These are phyloP conservation scores for Pseudozyma sp. DNA, from an alignment of 1,284 basidiomycete genomes.

Conservation along the genomic window DNA sequence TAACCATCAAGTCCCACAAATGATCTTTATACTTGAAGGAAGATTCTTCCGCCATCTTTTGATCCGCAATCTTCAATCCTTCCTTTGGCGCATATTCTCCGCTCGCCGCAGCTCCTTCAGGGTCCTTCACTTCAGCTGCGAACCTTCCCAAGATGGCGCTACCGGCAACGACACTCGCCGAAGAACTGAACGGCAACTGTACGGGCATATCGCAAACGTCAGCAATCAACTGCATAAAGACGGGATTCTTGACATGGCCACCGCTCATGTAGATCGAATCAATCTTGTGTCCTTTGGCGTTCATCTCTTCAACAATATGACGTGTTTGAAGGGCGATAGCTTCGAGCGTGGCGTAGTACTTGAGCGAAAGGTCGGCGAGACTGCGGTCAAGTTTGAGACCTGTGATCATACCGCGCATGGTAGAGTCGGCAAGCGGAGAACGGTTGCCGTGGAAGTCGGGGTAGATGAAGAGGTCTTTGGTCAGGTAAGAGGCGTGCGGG, in stretches of 20 bases:
- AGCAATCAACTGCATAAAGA: constrained; percentile 76
- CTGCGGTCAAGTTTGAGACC: constrained; percentile 86
- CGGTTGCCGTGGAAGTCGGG: constrained; percentile 89
- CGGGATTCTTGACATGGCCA: constrained; percentile 67
- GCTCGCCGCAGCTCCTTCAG: constrained; percentile 9
- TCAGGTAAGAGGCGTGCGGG: constrained; percentile 76
- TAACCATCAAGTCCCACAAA: constrained; percentile 94
- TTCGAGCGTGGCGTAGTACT: constrained; percentile 91
- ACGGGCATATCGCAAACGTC: constrained; percentile 86
- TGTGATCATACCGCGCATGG: constrained; percentile 90
- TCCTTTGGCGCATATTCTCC: constrained; percentile 56
- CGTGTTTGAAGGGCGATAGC: constrained; percentile 94
- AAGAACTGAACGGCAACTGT: constrained; percentile 80
- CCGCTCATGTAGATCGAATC: constrained; percentile 87
- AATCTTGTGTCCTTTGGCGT: constrained; percentile 84
- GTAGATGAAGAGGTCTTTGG: constrained; percentile 90
- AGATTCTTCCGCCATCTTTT: constrained; percentile 71
- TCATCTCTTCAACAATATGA: constrained; percentile 94
- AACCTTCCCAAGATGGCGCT: constrained; percentile 92
- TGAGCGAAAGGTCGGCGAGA: constrained; percentile 84
- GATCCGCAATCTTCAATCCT: constrained; percentile 59
- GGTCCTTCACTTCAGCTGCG: constrained; percentile 76
- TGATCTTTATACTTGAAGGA: constrained; percentile 75
- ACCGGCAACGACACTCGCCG: constrained; percentile 88
- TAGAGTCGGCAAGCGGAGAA: constrained; percentile 92